phyloP scores from a whole-genome alignment of 495 filamentous ascomycete species.

The Penicillium lividum region DNA sequence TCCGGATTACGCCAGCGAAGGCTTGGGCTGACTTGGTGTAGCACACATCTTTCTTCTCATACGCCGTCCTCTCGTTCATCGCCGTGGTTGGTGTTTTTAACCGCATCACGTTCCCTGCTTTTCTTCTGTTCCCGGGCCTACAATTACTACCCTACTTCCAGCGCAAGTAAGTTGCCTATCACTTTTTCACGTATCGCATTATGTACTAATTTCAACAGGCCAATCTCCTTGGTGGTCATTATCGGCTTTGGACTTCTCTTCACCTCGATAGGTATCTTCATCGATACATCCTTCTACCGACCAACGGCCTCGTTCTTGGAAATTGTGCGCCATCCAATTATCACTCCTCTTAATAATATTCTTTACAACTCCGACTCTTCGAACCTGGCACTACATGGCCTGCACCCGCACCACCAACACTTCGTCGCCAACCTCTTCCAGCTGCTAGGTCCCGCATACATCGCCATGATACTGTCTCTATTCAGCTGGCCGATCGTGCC shows the following conservation, averaged over 20 bases:
- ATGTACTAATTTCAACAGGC: constrained; percentile 46
- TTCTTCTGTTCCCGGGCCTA: constrained; percentile 76
- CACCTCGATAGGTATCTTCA: constrained; percentile 66
- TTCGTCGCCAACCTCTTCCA: constrained; percentile 81
- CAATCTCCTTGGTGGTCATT: constrained; percentile 64
- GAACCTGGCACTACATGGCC: constrained; percentile 85
- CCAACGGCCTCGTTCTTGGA: constrained; percentile 54
- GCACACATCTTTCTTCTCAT: constrained; percentile 71
- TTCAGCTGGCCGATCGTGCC: constrained; percentile 51
- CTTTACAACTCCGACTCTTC: constrained; percentile 74
- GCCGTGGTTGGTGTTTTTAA: constrained; percentile 88
- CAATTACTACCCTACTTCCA: constrained; percentile 81
- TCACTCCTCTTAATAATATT: constrained; percentile 91
- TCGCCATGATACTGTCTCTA: constrained; percentile 61
- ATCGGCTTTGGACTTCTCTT: constrained; percentile 61
- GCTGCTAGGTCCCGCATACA: constrained; percentile 83
- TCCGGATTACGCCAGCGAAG: constrained; percentile 11
- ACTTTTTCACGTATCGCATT: background rate
- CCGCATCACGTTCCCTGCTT: constrained; percentile 94
- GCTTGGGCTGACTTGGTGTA: constrained; percentile 36
- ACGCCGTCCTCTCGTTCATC: constrained; percentile 73
- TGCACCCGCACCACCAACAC: constrained; percentile 93
- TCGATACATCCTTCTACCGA: constrained; percentile 83
- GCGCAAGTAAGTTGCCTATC: constrained; percentile 61
- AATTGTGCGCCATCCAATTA: constrained; percentile 59